These are phyloP conservation scores for Carex myosuroides DNA, from an alignment of 176 grass and related monocot genomes.

Conservation along the genomic window DNA sequence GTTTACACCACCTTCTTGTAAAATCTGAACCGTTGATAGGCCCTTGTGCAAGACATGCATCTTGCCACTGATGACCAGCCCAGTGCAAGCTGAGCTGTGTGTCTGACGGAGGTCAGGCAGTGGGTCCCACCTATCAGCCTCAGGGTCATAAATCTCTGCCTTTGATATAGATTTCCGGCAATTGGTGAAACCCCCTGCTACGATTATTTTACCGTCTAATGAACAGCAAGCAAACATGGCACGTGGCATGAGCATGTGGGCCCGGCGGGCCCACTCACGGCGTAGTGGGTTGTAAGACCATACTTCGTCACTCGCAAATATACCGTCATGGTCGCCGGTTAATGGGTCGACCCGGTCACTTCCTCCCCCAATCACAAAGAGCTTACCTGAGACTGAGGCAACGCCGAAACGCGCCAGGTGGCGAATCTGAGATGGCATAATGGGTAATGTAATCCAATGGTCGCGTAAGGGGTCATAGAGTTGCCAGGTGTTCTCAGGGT, in stretches of 20 bases:
- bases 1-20: conserved; percentile 49
- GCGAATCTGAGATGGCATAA: conserved; percentile 91
- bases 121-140: conserved; percentile 62
- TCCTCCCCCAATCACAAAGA: conserved; percentile 93
- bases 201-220: conserved; percentile 81
- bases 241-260: conserved; percentile 74
- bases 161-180: conserved; percentile 75
- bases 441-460: conserved; percentile 82
- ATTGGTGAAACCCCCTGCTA: conserved; percentile 87
- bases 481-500: conserved; percentile 97
- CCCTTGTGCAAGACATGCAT: conserved; percentile 96
- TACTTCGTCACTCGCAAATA: conserved; percentile 98
- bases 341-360: conserved; percentile 88
- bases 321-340: conserved; percentile 81
- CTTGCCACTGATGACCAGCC: conserved; percentile 70
- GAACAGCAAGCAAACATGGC: conserved; percentile 96
- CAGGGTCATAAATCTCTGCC: conserved; percentile 86
- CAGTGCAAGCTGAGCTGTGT: conserved; percentile 88
- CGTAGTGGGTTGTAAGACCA: conserved; percentile 82
- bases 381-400: conserved; percentile 67
- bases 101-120: conserved; percentile 71
- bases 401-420: conserved; percentile 83
- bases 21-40: conserved; percentile 75
- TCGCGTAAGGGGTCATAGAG: conserved; percentile 83
- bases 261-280: conserved; percentile 44